Evolutionary conservation across 2,329 filamentous ascomycete species (phyloP), one percentile per base, ranked within the genome.

Genomic region (Pseudogymnoascus sp.): DNA sequence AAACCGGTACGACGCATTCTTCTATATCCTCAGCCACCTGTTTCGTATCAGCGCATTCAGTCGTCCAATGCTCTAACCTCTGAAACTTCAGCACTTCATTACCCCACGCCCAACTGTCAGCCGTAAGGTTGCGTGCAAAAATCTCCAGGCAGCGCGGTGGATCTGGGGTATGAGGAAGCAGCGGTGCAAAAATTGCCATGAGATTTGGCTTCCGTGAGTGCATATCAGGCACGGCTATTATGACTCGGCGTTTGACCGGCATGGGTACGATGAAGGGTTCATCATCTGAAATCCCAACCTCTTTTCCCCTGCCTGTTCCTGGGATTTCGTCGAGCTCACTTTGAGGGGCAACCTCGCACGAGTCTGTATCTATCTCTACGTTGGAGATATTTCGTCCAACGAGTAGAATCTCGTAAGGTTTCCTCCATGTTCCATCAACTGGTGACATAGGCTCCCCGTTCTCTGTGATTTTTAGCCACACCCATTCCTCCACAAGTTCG

Each of bases 151-250:
- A 88, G 13, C 71, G 69, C 66, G 84, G 86, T 2, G 76, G 72
- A 2, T 69, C 65, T 0, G 68, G 61, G 4, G 68, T 54, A 36
- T 69, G 64, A 1, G 76, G 76, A 29, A 89, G 68, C n/a, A 85
- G 68, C 3, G 78, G 74, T 60, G 81, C 78, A 58, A 91, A 81
- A 21, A 90, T 66, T 2, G 72, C 68, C 63, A 85, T 84, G 61
- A 93, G 70, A 68, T 85, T 89, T 3, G 90, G 90, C 71, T 94
- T 94, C 57, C 89, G 77, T 0, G 89, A 92, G 72, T 94, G 90
- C 3, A 90, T 67, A 70, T 93, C 89, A 1, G 89, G 87, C 21
- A 90, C 88, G 1, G 82, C 84, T 7, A 90, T 71, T 33, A 93
- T 77, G 2, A 90, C 82, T 70, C 81, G 86, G 31, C 74, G 76